Conservation (phyloP, 2,329 filamentous ascomycete species). For the Ophiocordyceps camponoti-rufipedis region DNA sequence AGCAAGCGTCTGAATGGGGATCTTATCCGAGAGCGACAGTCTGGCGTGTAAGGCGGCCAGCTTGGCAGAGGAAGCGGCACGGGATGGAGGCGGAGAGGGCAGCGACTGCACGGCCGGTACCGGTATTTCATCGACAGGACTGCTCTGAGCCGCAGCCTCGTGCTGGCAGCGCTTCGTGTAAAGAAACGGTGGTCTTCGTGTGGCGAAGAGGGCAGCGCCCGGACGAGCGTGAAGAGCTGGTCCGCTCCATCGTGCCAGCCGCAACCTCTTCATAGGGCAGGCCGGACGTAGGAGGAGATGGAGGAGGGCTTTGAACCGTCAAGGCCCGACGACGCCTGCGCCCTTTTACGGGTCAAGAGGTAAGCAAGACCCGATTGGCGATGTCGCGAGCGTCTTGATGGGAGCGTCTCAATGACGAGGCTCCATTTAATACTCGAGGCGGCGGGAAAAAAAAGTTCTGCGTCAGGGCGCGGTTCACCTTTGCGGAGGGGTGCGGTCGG, state of each 20-base stretch:
- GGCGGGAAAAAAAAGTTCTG: conserved; percentile 4
- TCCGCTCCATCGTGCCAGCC: conserved; percentile 21
- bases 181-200: conserved; percentile 8
- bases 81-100: conserved; percentile 51
- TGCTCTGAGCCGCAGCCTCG: conserved; percentile 7
- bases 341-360: neutral
- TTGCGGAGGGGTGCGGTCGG: conserved; percentile 1
- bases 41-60: conserved; percentile 84
- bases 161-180: conserved; percentile 14
- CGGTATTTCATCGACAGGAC: conserved; percentile 1
- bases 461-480: neutral
- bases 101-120: conserved; percentile 3
- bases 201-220: conserved; percentile 7
- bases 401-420: neutral
- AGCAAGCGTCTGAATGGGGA: conserved; percentile 74
- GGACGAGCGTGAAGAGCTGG: conserved; percentile 19
- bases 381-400: neutral
- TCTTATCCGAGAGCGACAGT: conserved; percentile 60
- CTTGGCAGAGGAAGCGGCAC: conserved; percentile 62
- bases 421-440: neutral
- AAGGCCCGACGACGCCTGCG: neutral
- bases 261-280: conserved; percentile 22
- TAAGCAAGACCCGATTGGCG: neutral
- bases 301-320: neutral
- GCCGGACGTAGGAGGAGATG: neutral